A percentile compares a stretch with the other conserved stretches of the same genome.
These are phyloP conservation scores for Lactifluus piperatus DNA, from an alignment of 768 basidiomycete species.

Conservation along the genomic window DNA sequence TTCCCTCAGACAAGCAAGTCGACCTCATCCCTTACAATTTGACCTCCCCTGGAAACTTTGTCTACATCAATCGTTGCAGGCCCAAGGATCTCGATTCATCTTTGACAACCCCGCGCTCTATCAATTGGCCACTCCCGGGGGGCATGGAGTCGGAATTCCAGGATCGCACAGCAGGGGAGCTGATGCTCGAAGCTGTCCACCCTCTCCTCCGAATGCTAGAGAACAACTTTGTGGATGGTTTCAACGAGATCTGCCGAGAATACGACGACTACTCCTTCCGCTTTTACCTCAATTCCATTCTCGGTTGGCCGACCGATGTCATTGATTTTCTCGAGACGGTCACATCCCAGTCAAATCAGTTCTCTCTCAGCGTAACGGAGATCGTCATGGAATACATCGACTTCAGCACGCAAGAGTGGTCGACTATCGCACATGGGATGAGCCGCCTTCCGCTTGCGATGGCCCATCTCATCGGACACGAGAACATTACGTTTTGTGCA, in stretches of 20 bases:
- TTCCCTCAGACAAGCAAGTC: conserved; percentile 11
- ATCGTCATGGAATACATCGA: conserved; percentile 23
- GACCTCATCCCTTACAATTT: conserved; percentile 17
- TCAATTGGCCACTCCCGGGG: conserved; percentile 13
- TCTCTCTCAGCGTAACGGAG: conserved; percentile 23
- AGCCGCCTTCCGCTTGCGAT: conserved; percentile 22
- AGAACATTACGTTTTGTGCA: conserved; percentile 21
- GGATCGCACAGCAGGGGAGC: conserved; percentile 14
- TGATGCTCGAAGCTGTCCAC: conserved; percentile 14
- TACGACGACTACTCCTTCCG: conserved; percentile 22
- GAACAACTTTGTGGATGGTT: conserved; percentile 15
- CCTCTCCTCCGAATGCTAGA: conserved; percentile 14
- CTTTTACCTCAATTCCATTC: conserved; percentile 12
- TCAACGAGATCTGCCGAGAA: conserved; percentile 14
- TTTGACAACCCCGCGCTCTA: conserved; percentile 2
- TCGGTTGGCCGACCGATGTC: conserved; percentile 18
- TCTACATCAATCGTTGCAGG: conserved; percentile 14
- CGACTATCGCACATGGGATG: conserved; percentile 21
- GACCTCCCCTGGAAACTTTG: conserved; percentile 14
- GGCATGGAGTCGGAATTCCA: neutral
- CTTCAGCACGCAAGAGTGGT: conserved; percentile 22
- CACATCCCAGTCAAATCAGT: conserved; percentile 23
- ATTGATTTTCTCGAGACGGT: conserved; percentile 24
- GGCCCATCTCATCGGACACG: conserved; percentile 19
- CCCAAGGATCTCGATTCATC: neutral